phyloP scores from a whole-genome alignment of 768 basidiomycete species.

The Mycena leptocephala region DNA sequence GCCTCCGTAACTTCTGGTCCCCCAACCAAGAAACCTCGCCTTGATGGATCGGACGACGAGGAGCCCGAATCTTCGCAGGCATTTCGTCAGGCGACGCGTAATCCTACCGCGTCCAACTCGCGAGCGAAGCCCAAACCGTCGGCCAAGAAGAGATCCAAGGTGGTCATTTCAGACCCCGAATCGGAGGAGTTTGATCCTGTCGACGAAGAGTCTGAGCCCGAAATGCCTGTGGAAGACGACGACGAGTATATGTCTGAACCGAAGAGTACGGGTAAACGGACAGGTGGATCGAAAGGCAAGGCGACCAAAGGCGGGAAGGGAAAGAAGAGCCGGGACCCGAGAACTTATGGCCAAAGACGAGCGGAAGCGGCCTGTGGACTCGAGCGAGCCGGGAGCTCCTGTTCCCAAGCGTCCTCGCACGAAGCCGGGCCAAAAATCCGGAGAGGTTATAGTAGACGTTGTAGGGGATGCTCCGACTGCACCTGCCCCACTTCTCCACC shows the following conservation, averaged over 20 bases:
- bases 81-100: constrained; percentile 8
- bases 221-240: constrained; percentile 37
- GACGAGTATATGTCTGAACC: constrained; percentile 41
- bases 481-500: constrained; percentile 44
- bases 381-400: constrained; percentile 37
- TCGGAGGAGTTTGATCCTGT: constrained; percentile 38
- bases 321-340: constrained; percentile 53
- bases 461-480: constrained; percentile 45
- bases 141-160: constrained; percentile 19
- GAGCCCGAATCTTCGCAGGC: background rate
- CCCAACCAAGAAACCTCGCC: constrained; percentile 27
- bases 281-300: constrained; percentile 43
- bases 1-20: constrained; percentile 39
- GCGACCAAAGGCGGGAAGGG: constrained; percentile 43
- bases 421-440: constrained; percentile 43
- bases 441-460: constrained; percentile 51
- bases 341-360: constrained; percentile 61
- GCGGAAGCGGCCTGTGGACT: constrained; percentile 46
- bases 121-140: constrained; percentile 16
- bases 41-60: constrained; percentile 26
- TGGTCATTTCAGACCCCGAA: constrained; percentile 44
- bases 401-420: constrained; percentile 52
- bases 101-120: constrained; percentile 3
- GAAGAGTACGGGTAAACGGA: constrained; percentile 38
- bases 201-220: constrained; percentile 36